Base-by-base conservation (phyloP, 305 asterid genomes). In the Solanum aculeatissimum region DNA sequence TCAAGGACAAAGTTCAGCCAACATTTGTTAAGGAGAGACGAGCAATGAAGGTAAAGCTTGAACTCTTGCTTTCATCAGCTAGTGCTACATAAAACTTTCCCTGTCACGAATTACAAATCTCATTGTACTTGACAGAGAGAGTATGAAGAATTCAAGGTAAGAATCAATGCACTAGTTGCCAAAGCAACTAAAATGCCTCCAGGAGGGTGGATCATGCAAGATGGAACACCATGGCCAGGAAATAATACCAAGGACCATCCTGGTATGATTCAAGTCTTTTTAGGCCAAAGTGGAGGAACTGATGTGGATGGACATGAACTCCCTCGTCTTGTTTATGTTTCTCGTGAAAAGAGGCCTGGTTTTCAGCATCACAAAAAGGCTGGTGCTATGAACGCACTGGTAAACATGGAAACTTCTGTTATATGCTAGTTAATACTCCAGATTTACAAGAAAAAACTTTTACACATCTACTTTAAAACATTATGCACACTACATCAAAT, bases 151-250 rank as follows among this genome's bases (percentile, higher is more conserved):
- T 97, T 95, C 81, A 95, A 97, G 89, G 96, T 97, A 38, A 85
- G 98, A 87, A 88, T 97, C 83, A 95, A 97, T 77, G 98, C 98
- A 70, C 90, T 97, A 92, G 99, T 97, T 81, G 98, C 99, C 19
- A 97, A 97, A 92, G 99, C 99, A 25, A 81, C 89, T 60, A 97
- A 97, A 86, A 95, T 95, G 85, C 98, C 99, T 79, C 91, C 93
- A 2, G 98, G 92, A 79, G 99, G 98, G 7, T 95, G 98, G 99
- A 97, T 97, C 90, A 97, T 97, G 99, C 96, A 95, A 90, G 98
- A 95, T 58, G 98, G 99, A 83, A 97, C 98, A 42, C 99, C 99
- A 15, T 97, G 99, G 98, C 99, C 98, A 0, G 99, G 98, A 83
- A 97, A 95, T 88, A 97, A 97, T 91, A 97, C 98, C 2, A 97